phyloP scores from a whole-genome alignment of 2,329 filamentous ascomycete genomes.

The Monilinia polystroma region DNA sequence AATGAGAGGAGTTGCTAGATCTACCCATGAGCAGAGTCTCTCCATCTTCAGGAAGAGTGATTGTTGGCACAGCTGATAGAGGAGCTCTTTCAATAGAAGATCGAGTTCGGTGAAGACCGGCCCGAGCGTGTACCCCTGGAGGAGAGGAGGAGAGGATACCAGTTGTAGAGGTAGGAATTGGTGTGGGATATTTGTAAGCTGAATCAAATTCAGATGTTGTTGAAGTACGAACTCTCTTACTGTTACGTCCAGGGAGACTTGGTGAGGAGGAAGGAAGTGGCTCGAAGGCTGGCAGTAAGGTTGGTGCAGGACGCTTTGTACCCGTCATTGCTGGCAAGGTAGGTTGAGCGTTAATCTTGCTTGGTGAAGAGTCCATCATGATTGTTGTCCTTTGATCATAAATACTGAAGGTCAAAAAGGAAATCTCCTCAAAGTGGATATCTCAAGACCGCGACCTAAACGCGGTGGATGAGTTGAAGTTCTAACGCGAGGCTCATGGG shows the following conservation, averaged over 20 bases:
- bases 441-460: conserved; percentile 23
- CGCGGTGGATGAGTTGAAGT: conserved; percentile 21
- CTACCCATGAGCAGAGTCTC: conserved; percentile 84
- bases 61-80: conserved; percentile 75
- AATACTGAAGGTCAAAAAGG: conserved; percentile 11
- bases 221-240: conserved; percentile 60
- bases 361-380: conserved; percentile 42
- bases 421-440: conserved; percentile 30
- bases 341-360: conserved; percentile 38
- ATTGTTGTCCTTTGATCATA: conserved; percentile 29
- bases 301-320: conserved; percentile 62
- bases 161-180: conserved; percentile 89
- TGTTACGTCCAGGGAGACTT: conserved; percentile 64
- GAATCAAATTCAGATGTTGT: conserved; percentile 41
- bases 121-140: conserved; percentile 53
- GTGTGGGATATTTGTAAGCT: conserved; percentile 76
- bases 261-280: conserved; percentile 78
- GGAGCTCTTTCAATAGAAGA: conserved; percentile 71
- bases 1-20: conserved; percentile 93
- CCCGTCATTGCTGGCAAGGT: conserved; percentile 42
- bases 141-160: conserved; percentile 88
- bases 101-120: conserved; percentile 57
- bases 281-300: conserved; percentile 76
- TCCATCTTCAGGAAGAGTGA: conserved; percentile 78
- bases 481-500: conserved; percentile 23